Conservation (phyloP, 1,284 basidiomycete genomes). For the Cystobasidiaceae sp. region DNA sequence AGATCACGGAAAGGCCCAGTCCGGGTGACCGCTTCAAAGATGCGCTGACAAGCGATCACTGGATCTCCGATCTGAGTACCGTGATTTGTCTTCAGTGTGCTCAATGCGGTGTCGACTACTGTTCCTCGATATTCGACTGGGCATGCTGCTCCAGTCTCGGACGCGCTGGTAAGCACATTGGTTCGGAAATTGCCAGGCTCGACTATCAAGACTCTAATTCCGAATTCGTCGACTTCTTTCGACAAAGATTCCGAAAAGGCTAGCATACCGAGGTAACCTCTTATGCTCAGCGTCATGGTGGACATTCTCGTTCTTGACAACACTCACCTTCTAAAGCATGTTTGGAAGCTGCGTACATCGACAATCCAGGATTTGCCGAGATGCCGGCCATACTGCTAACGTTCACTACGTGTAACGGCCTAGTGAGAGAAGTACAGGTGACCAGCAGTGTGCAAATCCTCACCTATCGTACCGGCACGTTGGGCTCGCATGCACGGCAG, state of each 20-base stretch:
- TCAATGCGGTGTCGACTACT: neutral
- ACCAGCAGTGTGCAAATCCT: neutral
- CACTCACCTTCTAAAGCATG: constrained; percentile 10
- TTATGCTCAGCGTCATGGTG: too few species aligned
- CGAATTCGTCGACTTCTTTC: neutral
- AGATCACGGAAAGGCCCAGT: neutral
- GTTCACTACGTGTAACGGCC: neutral
- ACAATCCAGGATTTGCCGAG: neutral
- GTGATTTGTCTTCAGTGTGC: constrained; percentile 1
- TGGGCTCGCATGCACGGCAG: constrained; percentile 1
- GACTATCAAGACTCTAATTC: neutral
- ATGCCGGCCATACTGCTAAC: constrained; percentile 17
- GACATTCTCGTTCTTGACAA: too few species aligned
- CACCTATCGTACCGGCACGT: constrained; percentile 3
- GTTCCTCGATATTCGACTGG: neutral
- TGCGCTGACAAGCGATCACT: constrained; percentile 1
- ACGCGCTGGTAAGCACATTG: constrained; percentile 7
- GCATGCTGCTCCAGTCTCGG: neutral
- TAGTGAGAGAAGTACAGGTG: neutral
- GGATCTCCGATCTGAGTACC: constrained; percentile 3
- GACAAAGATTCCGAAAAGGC: constrained; percentile 3
- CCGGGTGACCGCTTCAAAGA: constrained; percentile 13
- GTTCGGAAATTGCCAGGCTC: constrained; percentile 20
- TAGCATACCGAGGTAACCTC: neutral
- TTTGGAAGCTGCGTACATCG: constrained; percentile 14